Base-by-base conservation (phyloP, 164 flowering plant genomes). In the Stephania cephalantha region DNA sequence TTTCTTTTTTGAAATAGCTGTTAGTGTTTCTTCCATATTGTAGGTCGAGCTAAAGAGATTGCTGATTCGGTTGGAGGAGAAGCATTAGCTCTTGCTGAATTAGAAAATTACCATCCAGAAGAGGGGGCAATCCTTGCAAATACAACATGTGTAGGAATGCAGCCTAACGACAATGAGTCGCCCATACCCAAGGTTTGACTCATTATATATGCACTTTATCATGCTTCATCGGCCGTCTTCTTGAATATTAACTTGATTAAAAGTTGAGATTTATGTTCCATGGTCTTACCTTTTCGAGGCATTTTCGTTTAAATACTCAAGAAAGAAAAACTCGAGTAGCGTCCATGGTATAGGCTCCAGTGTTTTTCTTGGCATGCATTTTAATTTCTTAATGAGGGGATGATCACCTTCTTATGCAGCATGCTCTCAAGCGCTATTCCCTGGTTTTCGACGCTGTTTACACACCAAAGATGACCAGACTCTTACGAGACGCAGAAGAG, bases 71-170 rank as follows among this genome's bases (percentile, higher is more conserved):
- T 89, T 48, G 71, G 75, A 45, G 91, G 90, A 53, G 83, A 88
- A 74, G 90, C 89, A 44, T 10, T 83, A 50, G 76, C 87, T 0
- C 46, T 69, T 20, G 85, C 73, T 31, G 74, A 75, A 5, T 44
- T 83, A 42, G 76, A 76, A 20, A 70, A 17, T 11, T 86, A 86
- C 80, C 46, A 68, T 46, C 87, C 88, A 3, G 88, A 85, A 73
- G 75, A 84, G 46, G 87, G 87, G 20, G 85, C 86, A 88, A 83
- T 89, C 70, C 90, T 89, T 74, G 93, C 90, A 68, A 88, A 89
- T 73, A 75, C 89, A 45, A 80, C 89, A 9, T 75, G 91, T 29
- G 63, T 88, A 1, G 93, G 91, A 70, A 89, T 89, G 93, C 77
- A 85, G 67, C 92, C 90, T 20, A 82, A 84, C 17, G 7, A 71